phyloP scores from a whole-genome alignment of 495 filamentous ascomycete genomes.

The Penicillium crystallinum region DNA sequence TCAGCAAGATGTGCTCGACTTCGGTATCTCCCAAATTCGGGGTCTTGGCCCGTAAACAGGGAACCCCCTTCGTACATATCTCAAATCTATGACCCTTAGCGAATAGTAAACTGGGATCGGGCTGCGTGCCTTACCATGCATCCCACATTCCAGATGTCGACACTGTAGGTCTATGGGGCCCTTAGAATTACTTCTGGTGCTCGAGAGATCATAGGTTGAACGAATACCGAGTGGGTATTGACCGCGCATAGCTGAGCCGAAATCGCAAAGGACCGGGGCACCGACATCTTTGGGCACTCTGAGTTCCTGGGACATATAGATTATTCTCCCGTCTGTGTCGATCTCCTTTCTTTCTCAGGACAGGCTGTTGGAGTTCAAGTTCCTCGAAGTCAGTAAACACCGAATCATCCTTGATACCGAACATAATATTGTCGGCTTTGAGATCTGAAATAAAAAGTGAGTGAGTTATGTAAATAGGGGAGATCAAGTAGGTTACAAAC shows the following conservation, averaged over 20 bases:
- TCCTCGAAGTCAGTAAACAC: constrained; percentile 27
- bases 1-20: constrained; percentile 41
- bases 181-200: constrained; percentile 40
- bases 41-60: constrained; percentile 23
- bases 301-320: constrained; percentile 24
- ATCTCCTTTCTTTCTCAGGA: constrained; percentile 25
- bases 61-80: constrained; percentile 23
- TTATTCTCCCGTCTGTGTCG: constrained; percentile 17
- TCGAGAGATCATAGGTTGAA: constrained; percentile 37
- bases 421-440: constrained; percentile 37
- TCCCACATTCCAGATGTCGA: constrained; percentile 44
- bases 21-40: constrained; percentile 24
- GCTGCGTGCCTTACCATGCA: constrained; percentile 31
- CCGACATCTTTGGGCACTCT: constrained; percentile 12
- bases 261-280: constrained; percentile 24
- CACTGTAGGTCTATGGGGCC: constrained; percentile 31
- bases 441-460: constrained; percentile 22
- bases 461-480: neutral
- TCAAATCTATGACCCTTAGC: constrained; percentile 23
- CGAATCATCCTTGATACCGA: constrained; percentile 31
- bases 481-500: constrained; percentile 7
- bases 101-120: neutral
- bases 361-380: constrained; percentile 25
- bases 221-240: constrained; percentile 15
- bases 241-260: constrained; percentile 19